Base-by-base conservation (phyloP, 2,329 filamentous ascomycete genomes). In the Beauveria pseudobassiana region DNA sequence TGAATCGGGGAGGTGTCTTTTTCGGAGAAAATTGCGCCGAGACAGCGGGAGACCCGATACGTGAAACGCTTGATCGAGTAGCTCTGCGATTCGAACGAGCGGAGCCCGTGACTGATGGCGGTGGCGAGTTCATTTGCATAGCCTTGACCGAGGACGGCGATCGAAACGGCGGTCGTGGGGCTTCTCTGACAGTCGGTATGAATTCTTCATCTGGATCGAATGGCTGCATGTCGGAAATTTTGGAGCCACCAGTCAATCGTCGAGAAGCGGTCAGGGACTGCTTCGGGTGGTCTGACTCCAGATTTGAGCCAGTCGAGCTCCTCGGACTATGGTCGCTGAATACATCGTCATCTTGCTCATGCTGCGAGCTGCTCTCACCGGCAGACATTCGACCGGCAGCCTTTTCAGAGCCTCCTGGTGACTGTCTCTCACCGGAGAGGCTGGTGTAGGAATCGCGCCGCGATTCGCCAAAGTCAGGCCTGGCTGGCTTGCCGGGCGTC, bases 71-170 rank as follows among this genome's bases (percentile, higher is more conserved):
- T 2, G 80, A 77, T 56, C 79, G 69, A 8, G 71, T 72, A 5
- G 67, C 66, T 28, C 79, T 79, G 63, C 82, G 83, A n/a, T 74
- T 72, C 0, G 83, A 82, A 10, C 82, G 78, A 7, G 83, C 79
- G 2, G 84, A 83, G n/a, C 78, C 80, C 54, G 77, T 74, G n/a
- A 80, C 75, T 0, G 85, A 87, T 0, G 80, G 76, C 0, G 85
- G 77, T 0, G 87, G 87, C 0, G 87, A 89, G 2, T 82, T 82
- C 85, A 91, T 88, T 66, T 91, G 88, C 74, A 90, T 80, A 1
- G 86, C 86, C 55, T 85, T 84, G 8, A 90, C 83, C 14, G 85
- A 86, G 1, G 87, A 88, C 0, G 88, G 84, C 14, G 87, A 88
- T 53, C 87, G 81, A 70, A 91, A 91, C 1, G 84, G 81, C 5